Evolutionary conservation across 768 basidiomycete genomes (phyloP), one percentile per base, ranked within the genome.

Genomic region (Lyophyllum atratum): DNA sequence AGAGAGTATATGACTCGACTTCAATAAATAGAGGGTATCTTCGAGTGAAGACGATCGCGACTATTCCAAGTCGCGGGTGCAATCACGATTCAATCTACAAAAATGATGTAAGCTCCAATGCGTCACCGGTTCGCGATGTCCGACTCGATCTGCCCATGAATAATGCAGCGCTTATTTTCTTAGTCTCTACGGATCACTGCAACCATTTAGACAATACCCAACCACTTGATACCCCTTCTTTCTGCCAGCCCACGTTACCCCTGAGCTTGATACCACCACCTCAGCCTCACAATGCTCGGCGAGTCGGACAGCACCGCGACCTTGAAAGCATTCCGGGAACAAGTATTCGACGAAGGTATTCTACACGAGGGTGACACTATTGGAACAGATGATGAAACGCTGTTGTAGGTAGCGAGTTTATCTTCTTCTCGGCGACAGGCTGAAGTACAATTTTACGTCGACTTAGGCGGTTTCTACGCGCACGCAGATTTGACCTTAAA

Each of bases 401-500:
- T 90, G 14, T 66, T 87, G 88, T 85, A 55, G 70, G 85, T 29
- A 37, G 14, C 26, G 15, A 37, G 11, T 44, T 49, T 14, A 22
- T 8, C 19, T 61, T 9, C 21, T n/a, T 42, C 31, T 49, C 15
- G 47, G 33, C 44, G 7, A 29, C 42, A 43, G 19, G 40, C 37
- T 42, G 25, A 33, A 22, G 28, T 21, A 47, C 48, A 40, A 5
- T n/a, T 19, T n/a, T 15, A 4, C 15, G 4, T 31, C 33, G 39
- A 45, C 62, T 5, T 60, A 91, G 89, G 54, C 84, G 89, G n/a
- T 92, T 90, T 64, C 70, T 92, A n/a, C 82, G 85, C 33, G 89
- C 89, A 10, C 84, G 89, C 2, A 83, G 83, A 59, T 90, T 83
- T 62, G 79, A 85, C 64, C 56, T 87, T 12, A 73, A 69, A 33